phyloP scores from a whole-genome alignment of 306 rosid genomes.

The Cucurbita argyrosperma region DNA sequence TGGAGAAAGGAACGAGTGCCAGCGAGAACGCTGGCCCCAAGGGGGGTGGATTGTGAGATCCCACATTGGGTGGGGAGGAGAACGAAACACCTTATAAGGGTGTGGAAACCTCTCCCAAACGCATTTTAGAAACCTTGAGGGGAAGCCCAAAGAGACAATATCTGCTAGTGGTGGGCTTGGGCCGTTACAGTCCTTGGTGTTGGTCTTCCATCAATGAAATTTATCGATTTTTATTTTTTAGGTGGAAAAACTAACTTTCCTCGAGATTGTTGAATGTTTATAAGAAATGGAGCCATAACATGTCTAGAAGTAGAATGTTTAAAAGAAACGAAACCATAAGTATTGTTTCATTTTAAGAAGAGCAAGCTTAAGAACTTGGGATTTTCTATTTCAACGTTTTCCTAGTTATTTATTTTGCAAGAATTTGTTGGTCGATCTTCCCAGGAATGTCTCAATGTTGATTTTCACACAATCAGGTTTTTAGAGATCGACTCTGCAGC shows the following conservation, averaged over 20 bases:
- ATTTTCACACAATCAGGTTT: slow-evolving; percentile 25
- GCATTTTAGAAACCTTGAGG: too few relatives aligned
- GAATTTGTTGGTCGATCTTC: neutral
- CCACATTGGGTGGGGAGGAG: too few relatives aligned
- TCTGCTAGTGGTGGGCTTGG: too few relatives aligned
- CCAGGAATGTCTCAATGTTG: neutral
- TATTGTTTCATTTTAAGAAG: neutral
- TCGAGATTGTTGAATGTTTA: neutral
- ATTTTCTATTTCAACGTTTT: neutral
- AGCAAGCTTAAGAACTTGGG: neutral
- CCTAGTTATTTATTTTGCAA: neutral
- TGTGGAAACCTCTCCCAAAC: too few relatives aligned
- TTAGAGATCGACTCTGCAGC: slow-evolving; percentile 56
- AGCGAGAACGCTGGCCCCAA: too few relatives aligned
- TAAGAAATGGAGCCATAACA: neutral
- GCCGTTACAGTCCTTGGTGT: neutral
- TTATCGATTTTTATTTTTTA: neutral
- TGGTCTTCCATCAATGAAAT: neutral
- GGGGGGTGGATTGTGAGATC: too few relatives aligned
- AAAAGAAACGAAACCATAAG: neutral
- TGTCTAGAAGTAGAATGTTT: neutral
- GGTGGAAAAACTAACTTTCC: neutral
- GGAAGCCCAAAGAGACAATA: too few relatives aligned
- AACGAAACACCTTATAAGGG: too few relatives aligned
- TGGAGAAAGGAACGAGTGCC: too few relatives aligned